Evolutionary conservation across 1,139 yeast species (phyloP).

Genomic region (Debaryomyces sp.): DNA sequence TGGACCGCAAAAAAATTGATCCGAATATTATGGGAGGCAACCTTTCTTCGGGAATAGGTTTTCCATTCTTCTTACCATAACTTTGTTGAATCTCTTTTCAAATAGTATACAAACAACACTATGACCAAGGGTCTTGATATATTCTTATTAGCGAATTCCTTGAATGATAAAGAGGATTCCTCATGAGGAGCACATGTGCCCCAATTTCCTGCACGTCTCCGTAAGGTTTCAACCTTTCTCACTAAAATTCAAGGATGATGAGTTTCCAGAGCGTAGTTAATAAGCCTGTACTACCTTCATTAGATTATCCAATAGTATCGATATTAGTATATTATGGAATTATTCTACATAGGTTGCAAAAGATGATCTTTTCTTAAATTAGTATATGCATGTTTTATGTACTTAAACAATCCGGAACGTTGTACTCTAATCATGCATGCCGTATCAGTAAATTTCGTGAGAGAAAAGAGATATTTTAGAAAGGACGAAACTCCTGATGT

Average conservation of each 20-base stretch:
- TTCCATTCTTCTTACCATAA: conserved; percentile 49
- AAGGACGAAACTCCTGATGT: no score
- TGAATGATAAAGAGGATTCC: conserved; percentile 56
- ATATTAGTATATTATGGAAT: no score
- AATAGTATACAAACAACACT: conserved; percentile 42
- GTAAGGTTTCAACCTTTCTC: conserved; percentile 61
- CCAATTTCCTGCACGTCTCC: conserved; percentile 67
- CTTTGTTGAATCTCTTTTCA: conserved; percentile 27
- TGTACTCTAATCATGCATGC: no score
- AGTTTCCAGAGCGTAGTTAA: conserved; percentile 37
- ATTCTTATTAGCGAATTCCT: conserved; percentile 66
- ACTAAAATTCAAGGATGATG: conserved; percentile 56
- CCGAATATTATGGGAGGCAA: conserved; percentile 75
- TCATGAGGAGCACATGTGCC: conserved; percentile 81
- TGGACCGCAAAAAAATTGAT: conserved; percentile 37
- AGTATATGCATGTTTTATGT: no score
- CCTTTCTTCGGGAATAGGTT: conserved; percentile 78
- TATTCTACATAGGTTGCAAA: no score
- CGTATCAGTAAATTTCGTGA: no score
- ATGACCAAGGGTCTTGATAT: conserved; percentile 65
- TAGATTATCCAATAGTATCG: no score
- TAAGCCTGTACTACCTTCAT: no score
- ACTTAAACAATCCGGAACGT: no score
- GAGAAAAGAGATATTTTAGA: no score
- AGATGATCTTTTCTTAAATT: no score